Conservation (phyloP, 805 yeast species). For the Torulaspora microellipsoides region DNA sequence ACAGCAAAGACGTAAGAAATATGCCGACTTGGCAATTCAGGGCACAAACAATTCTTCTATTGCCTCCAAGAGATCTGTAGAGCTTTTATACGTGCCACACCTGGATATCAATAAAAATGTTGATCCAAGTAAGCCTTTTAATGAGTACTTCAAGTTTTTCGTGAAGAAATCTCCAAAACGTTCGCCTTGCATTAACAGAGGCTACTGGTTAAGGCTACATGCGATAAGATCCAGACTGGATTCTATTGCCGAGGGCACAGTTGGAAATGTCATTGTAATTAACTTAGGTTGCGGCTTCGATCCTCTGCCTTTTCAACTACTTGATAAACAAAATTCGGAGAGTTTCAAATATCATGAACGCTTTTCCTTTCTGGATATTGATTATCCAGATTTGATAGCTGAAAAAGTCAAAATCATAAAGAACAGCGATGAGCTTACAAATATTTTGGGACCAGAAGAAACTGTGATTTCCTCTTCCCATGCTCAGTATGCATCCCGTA, state of each 20-base stretch:
- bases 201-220: conserved; percentile 78
- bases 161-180: conserved; percentile 56
- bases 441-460: conserved; percentile 39
- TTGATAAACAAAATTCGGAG: conserved; percentile 34
- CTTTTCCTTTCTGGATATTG: conserved; percentile 61
- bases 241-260: conserved; percentile 39
- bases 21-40: conserved; percentile 67
- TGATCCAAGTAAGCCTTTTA: conserved; percentile 23
- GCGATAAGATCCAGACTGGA: conserved; percentile 53
- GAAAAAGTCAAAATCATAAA: conserved; percentile 52
- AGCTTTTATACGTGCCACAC: conserved; percentile 45
- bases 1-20: conserved; percentile 43
- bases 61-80: conserved; percentile 78
- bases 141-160: conserved; percentile 58
- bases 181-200: conserved; percentile 77
- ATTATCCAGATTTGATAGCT: conserved; percentile 63
- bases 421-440: conserved; percentile 42
- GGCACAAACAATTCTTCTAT: conserved; percentile 82
- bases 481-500: conserved; percentile 12
- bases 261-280: conserved; percentile 42
- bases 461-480: conserved; percentile 2
- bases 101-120: conserved; percentile 16
- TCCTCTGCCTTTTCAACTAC: conserved; percentile 52
- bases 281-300: conserved; percentile 80
- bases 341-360: conserved; percentile 30